Evolutionary conservation across 306 rosid genomes (phyloP), one percentile per base, ranked within the genome.

Genomic region (Cotoneaster glaucophyllus): DNA sequence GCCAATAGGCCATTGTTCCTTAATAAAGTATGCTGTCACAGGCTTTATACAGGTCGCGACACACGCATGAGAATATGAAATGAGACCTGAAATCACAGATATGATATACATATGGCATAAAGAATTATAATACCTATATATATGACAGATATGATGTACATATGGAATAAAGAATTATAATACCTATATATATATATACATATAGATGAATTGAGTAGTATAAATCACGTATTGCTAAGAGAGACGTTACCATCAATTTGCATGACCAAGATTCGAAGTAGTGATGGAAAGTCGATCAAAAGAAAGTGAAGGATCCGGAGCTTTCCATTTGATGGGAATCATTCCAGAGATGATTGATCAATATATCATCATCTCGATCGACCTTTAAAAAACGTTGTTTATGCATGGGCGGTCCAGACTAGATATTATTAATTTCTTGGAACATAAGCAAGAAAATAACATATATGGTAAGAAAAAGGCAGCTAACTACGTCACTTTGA

Each of bases 231-330:
- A 66, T 54, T 2, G 0, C 19, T 31, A 11, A 18, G 44, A 18
- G 44, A 58, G 67, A 58, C 52, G 76, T 69, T 72, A 64, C 63
- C 25, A 69, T 78, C 75, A 73, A 75, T 64, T 53, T 18, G 67
- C 77, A 84, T 71, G 45, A 68, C 34, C 62, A 62, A 34, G 79
- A 90, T 87, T 87, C 92, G 74, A 74, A 64, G 53, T 73, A 71
- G 71, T 69, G 65, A 77, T 52, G 71, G 77, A 71, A 79, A 70
- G 64, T 28, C 8, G 58, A 7, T 9, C 39, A 17, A 43, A 58
- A 37, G 58, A 76, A 85, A 80, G 82, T 28, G 70, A 82, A 58
- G 29, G 41, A 8, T 34, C 39, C 39, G 10, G 64, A 29, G 71
- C 83, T 82, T 84, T 84, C 59, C 79, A 82, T 69, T 78, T 79